phyloP scores from a whole-genome alignment of 2,329 filamentous ascomycete species.

The Monilinia laxa region DNA sequence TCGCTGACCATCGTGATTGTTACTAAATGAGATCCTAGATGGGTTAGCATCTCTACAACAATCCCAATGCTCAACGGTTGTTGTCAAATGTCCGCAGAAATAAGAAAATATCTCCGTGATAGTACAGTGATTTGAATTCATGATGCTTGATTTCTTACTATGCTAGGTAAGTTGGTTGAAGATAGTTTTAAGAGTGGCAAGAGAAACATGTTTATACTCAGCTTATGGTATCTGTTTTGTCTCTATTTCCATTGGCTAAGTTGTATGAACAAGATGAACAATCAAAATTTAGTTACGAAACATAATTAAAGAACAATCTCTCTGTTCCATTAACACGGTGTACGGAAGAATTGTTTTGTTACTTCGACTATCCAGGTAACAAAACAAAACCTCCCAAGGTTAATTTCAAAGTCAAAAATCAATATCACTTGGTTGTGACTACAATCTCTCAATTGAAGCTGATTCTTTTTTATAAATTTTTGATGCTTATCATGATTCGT shows the following conservation, averaged over 20 bases:
- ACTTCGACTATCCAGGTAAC: no score
- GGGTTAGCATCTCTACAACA: neutral
- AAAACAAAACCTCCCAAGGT: no score
- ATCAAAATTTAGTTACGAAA: no score
- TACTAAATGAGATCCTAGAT: no score
- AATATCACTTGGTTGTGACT: no score
- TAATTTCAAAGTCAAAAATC: no score
- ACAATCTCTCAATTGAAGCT: no score
- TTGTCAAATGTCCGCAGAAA: conserved; percentile 1
- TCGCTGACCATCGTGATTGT: no score
- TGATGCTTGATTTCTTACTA: neutral
- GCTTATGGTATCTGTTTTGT: neutral
- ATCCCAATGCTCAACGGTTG: neutral
- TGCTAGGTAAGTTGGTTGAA: neutral
- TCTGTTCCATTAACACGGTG: neutral
- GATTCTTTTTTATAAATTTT: no score
- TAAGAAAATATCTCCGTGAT: neutral
- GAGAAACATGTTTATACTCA: neutral
- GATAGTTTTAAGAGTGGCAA: neutral
- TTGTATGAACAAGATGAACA: neutral
- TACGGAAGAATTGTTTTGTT: neutral
- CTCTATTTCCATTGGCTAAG: neutral
- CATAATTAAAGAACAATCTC: neutral
- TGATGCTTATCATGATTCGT: no score
- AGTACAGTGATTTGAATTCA: neutral